Conservation (phyloP, 2,329 filamentous ascomycete species). For the Hypomyces perniciosus region DNA sequence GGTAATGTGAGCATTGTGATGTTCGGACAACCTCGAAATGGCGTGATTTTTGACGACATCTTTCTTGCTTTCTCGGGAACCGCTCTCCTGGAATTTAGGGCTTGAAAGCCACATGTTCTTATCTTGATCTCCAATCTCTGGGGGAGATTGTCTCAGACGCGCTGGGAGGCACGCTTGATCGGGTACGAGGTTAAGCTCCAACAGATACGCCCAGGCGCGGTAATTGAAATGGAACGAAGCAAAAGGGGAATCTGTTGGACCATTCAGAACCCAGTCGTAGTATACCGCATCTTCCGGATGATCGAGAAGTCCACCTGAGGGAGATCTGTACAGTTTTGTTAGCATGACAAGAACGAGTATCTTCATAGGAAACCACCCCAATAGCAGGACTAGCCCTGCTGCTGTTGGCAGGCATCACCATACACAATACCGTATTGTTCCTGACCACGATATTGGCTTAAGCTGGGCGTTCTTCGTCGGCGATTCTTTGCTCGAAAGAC, state of each 20-base stretch:
- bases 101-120: too few relatives aligned
- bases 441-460: conserved; percentile 41
- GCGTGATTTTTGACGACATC: too few relatives aligned
- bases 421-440: conserved; percentile 49
- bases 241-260: conserved; percentile 46
- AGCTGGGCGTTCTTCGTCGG: conserved; percentile 34
- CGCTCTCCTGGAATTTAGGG: too few relatives aligned
- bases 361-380: neutral
- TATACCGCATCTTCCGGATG: conserved; percentile 44
- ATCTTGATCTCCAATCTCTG: too few relatives aligned
- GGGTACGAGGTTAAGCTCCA: conserved; percentile 42
- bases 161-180: conserved; percentile 10
- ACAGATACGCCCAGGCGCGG: conserved; percentile 44
- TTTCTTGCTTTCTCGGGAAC: too few relatives aligned
- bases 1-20: too few relatives aligned
- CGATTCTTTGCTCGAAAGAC: conserved; percentile 47
- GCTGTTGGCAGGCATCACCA: conserved; percentile 19
- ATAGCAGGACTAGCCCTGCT: neutral
- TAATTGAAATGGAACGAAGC: conserved; percentile 52
- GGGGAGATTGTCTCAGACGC: neutral
- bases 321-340: conserved; percentile 33
- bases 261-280: conserved; percentile 47
- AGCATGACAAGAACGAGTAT: neutral
- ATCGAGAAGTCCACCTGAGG: conserved; percentile 48
- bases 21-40: too few relatives aligned